Base-by-base conservation (phyloP, 2,329 filamentous ascomycete species). In the Fusarium chuoi region DNA sequence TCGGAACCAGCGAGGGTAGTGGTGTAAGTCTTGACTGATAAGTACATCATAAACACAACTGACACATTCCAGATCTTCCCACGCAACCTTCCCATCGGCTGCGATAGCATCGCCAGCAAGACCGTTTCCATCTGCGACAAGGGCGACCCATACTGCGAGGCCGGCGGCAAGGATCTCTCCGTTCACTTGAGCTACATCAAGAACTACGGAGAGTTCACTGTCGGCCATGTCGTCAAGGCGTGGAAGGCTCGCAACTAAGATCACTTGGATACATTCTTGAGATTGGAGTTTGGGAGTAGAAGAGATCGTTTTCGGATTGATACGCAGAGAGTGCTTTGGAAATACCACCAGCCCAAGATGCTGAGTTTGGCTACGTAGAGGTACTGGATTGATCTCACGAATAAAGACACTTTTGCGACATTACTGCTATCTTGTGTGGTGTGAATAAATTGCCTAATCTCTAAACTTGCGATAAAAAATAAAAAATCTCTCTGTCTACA, bases 201-300 rank as follows among this genome's bases (percentile, higher is more conserved):
- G 20, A 41, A 56, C 26, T 76, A 64, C 39, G 71, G 62, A 49
- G 72, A 80, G 10, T 81, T 63, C 77, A 76, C 52, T 2, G 51
- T 78, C 55, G 79, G 77, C 35, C 79, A 79, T 60, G 79, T 77
- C 14, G 80, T 81, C 75, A 68, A 54, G 72, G 73, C 3, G 77
- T 61, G 55, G 36, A 63, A 69, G 46, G 12, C 44, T 12, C 64
- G 62, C 3, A 14, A 42, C 17, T 68, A 30, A 17, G 38, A n/a
- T 20, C 6, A 1, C n/a, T 22, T n/a, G 17, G 14, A 20, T 8
- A 6, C 33, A 46, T 13, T 52, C 14, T n/a, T 30, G 49, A 11
- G 14, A 10, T 28, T 11, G 35, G 35, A 36, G 42, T 44, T 38
- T 12, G 20, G 33, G 30, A 15, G 35, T 39, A 46, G 3, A 28